A percentile compares a stretch with the other conserved stretches of the same genome.
Conservation (phyloP, 192 early-diverging fungal genomes). For the Pilaira anomala region DNA sequence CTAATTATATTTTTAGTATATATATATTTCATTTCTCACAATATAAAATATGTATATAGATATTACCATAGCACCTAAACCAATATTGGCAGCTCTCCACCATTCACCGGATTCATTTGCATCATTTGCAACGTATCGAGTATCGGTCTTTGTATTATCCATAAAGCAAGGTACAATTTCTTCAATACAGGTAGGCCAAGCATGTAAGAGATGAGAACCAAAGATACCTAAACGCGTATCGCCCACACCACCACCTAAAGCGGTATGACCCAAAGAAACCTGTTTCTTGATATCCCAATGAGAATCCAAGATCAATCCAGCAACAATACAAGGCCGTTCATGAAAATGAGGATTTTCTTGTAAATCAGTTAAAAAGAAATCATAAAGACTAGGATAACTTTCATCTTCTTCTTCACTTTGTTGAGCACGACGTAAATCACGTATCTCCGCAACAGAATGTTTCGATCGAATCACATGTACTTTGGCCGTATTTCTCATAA, state of each 20-base stretch:
- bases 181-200: slow-evolving; percentile 61
- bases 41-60: no score
- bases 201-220: slow-evolving; percentile 61
- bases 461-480: slow-evolving; percentile 51
- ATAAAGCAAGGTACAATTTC: slow-evolving; percentile 55
- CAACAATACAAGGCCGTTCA: slow-evolving; percentile 40
- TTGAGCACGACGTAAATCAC: slow-evolving; percentile 57
- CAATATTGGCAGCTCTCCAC: slow-evolving; percentile 64
- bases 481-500: slow-evolving; percentile 48
- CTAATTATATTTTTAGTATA: background rate
- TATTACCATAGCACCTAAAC: slow-evolving; percentile 62
- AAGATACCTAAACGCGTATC: slow-evolving; percentile 59
- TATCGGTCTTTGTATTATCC: slow-evolving; percentile 55
- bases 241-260: slow-evolving; percentile 58
- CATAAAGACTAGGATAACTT: slow-evolving; percentile 43
- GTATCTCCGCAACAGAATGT: slow-evolving; percentile 50
- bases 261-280: slow-evolving; percentile 58
- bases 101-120: slow-evolving; percentile 53
- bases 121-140: slow-evolving; percentile 58
- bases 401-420: slow-evolving; percentile 40
- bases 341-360: slow-evolving; percentile 44
- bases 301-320: slow-evolving; percentile 56
- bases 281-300: slow-evolving; percentile 51
- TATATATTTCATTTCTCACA: slow-evolving; percentile 10
- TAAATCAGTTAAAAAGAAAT: slow-evolving; percentile 48